Base-by-base conservation (phyloP, 1,139 yeast genomes). In the Schizosaccharomyces versatilis region DNA sequence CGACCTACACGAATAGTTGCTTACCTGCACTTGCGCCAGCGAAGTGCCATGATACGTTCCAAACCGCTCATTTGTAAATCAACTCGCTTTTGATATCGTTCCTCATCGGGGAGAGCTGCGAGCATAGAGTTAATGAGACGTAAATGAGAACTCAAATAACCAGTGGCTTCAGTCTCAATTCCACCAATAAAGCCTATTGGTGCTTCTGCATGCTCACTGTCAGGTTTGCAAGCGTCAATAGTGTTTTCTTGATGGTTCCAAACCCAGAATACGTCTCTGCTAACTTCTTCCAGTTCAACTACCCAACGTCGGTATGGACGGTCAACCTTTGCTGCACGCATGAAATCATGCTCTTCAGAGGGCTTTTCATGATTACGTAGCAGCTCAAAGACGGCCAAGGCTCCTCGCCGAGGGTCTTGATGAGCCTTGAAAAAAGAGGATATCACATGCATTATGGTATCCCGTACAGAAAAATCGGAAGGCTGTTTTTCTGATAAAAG, bases 21-120 rank as follows among this genome's bases (percentile, higher is more conserved):
- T 17, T 44, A 44, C 49, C 49, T 44, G 49, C 49, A 19, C 32
- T 44, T 44, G 19, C 49, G 49, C 10, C 19, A 44, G 14, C 49
- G 19, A 14, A 44, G 32, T 32, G 36, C 49, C 49, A 44, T 44
- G n/a, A 44, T 44, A 19, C 49, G 19, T 32, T 44, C 49, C 19
- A 44, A 44, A 19, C 49, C 49, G 32, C 49, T 44, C 8, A 44
- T n/a, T n/a, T 44, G 49, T 19, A 44, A 32, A 19, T 44, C 49
- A 9, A 44, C 15, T 10, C 49, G 49, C 38, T 44, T 44, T 19
- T n/a, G 36, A 14, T 17, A n/a, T 10, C 49, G 49, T 17, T 44
- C 38, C 8, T 24, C 32, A 19, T 9, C 14, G 1, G 19, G n/a
- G 7, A 44, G 32, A n/a, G 36, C 19, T 7, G 12, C 49, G 3